Evolutionary conservation across 129 eudicot species (phyloP), one percentile per base, ranked within the genome.

Genomic region (Tanacetum coccineum): DNA sequence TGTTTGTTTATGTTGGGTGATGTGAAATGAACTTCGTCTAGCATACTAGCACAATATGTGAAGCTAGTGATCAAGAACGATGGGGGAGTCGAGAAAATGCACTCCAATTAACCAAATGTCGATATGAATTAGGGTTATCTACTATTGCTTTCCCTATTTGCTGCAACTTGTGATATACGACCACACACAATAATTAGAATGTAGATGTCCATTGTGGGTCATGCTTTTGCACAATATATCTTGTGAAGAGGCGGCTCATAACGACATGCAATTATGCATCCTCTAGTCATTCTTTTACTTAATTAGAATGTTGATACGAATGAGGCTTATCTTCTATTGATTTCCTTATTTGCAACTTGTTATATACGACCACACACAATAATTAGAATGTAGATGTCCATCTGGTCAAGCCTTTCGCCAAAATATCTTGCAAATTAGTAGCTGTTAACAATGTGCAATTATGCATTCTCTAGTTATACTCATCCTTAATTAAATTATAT

Each of bases 51-150:
- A 22, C 25, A 22, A 22, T 22, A 22, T 22, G 60, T 62, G 18
- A 63, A 73, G 57, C 21, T 40, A 40, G 10, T 13, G 21, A n/a
- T n/a, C n/a, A 70, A 14, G 47, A 14, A 20, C 57, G 57, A 52
- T 64, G 56, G 55, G 42, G 46, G 66, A 26, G n/a, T 73, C 17
- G 32, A 21, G 57, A 56, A 73, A 63, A 53, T 21, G 14, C 18
- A 73, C 9, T 64, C 64, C 65, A 73, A 47, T 59, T 59, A 70
- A 57, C 6, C 2, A 13, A 47, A 59, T 47, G 59, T 15, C 7
- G 56, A 9, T 17, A 5, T 8, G 19, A 50, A n/a, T 14, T 32
- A 62, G n/a, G 26, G 21, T 17, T n/a, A 60, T 1, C 11, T 19
- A 7, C 44, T 20, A 13, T 20, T 36, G 40, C 40, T 20, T 39